Base-by-base conservation (phyloP, 129 eudicot species). In the Oenanthe sinensis region DNA sequence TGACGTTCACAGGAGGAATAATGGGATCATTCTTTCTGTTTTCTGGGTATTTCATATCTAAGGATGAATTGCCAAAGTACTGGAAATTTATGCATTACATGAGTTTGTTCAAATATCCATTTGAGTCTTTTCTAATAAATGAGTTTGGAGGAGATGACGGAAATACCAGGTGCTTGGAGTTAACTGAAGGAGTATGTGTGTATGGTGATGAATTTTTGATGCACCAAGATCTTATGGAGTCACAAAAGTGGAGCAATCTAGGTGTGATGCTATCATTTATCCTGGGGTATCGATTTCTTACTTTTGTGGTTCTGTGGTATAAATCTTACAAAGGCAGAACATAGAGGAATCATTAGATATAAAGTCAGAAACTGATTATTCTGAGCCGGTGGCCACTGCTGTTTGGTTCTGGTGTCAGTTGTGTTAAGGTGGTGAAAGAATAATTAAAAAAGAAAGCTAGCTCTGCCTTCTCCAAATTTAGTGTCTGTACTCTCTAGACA, bases 1-100 rank as follows among this genome's bases (percentile, higher is more conserved):
- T 84, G 84, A 82, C 91, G 12, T 37, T 92, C 82, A 76, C 88
- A 9, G 90, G 86, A 0, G 93, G 87, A 36, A 11, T 90, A 60
- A 88, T 92, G 93, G 93, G 97, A 17, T 81, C 97, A 3, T 92
- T 90, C 72, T 92, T 88, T 77, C 91, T 92, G 40, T 92, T 92
- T 75, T 90, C 93, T 10, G 97, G 97, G 76, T 92, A 90, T 78
- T 92, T 92, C 58, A 85, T 92, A 49, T 70, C 96, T 1, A 92
- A 81, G 79, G 87, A 85, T 17, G 85, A 87, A 5, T 82, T 90
- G 78, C 93, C 96, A 0, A 85, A 63, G 67, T 92, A 63, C 77
- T 90, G 97, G 97, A 81, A 70, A 16, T 88, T 90, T 71, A 85
- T 90, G 93, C 91, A 88, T 71, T 86, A 90, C 75, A 55, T 92